phyloP scores from a whole-genome alignment of 2,329 filamentous ascomycete species.

The Stachybotrys elegans region DNA sequence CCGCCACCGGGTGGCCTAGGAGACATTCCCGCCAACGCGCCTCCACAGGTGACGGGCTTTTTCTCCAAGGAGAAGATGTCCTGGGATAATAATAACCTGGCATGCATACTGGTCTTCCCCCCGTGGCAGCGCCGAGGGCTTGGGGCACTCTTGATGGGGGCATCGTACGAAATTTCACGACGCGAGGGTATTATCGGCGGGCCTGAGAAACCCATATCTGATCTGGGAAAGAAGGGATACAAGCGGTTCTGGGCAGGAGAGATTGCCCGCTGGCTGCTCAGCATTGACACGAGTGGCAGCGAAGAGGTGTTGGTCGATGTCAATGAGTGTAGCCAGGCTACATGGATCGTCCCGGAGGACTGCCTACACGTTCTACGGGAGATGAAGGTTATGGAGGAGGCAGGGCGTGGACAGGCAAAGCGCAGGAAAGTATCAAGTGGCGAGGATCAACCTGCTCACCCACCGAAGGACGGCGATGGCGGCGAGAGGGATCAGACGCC shows the following conservation, averaged over 20 bases:
- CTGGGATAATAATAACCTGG: slow-evolving; percentile 97
- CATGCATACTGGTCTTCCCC: slow-evolving; percentile 92
- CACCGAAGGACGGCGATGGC: slow-evolving; percentile 16
- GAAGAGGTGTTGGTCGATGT: slow-evolving; percentile 55
- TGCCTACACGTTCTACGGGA: slow-evolving; percentile 71
- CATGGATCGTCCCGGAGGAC: slow-evolving; percentile 82
- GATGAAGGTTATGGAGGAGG: slow-evolving; percentile 68
- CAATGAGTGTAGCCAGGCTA: slow-evolving; percentile 66
- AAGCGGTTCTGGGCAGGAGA: slow-evolving; percentile 81
- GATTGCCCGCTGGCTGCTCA: slow-evolving; percentile 65
- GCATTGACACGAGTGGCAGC: slow-evolving; percentile 31
- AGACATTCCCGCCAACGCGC: slow-evolving; percentile 29
- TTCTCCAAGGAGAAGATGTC: slow-evolving; percentile 99
- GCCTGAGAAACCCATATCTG: slow-evolving; percentile 88
- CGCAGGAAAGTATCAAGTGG: slow-evolving; percentile 12
- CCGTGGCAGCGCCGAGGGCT: slow-evolving; percentile 91
- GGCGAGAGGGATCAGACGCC: slow-evolving; percentile 16
- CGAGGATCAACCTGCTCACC: slow-evolving; percentile 5
- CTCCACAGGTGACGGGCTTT: slow-evolving; percentile 73
- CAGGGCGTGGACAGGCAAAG: slow-evolving; percentile 40
- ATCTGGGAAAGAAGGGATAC: slow-evolving; percentile 79
- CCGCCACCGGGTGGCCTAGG: slow-evolving; percentile 21
- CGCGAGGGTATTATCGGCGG: slow-evolving; percentile 81
- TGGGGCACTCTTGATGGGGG: slow-evolving; percentile 83
- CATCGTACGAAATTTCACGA: slow-evolving; percentile 86